A percentile compares a stretch with the other conserved stretches of the same genome.
Conservation (phyloP, 306 rosid genomes). For the Cucumis hystrix region DNA sequence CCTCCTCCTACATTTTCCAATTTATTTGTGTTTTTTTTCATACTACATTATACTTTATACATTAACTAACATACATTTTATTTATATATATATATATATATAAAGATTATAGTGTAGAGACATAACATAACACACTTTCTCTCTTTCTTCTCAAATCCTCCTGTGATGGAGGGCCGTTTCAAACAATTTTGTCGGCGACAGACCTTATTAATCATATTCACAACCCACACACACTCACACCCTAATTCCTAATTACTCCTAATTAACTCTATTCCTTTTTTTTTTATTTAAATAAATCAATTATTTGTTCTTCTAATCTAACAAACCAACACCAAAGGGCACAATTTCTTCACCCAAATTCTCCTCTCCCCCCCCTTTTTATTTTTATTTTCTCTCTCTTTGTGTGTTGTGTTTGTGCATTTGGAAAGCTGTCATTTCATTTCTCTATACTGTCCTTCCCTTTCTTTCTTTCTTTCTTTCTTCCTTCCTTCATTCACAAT, state of each 20-base stretch:
- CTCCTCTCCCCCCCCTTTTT: too few relatives aligned
- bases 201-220: slow-evolving; percentile 61
- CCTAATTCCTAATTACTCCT: slow-evolving; percentile 32
- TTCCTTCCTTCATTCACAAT: background rate
- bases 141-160: slow-evolving; percentile 6
- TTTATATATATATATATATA: too few relatives aligned
- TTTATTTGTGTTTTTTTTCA: too few relatives aligned
- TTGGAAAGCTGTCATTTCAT: slow-evolving; percentile 41
- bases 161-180: slow-evolving; percentile 47
- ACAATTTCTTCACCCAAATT: background rate
- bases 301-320: background rate
- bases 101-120: background rate
- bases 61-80: background rate
- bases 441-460: background rate
- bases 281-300: background rate
- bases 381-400: background rate
- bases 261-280: background rate
- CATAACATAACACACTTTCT: background rate
- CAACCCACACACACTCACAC: background rate
- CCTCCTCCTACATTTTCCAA: background rate
- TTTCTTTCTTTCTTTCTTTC: too few relatives aligned
- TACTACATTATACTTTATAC: too few relatives aligned
- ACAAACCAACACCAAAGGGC: background rate
- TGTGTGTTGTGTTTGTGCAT: background rate
- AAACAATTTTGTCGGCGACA: slow-evolving; percentile 72